Evolutionary conservation across 2,329 filamentous ascomycete genomes (phyloP), one percentile per base, ranked within the genome.

Genomic region (Pezicula carpinea): DNA sequence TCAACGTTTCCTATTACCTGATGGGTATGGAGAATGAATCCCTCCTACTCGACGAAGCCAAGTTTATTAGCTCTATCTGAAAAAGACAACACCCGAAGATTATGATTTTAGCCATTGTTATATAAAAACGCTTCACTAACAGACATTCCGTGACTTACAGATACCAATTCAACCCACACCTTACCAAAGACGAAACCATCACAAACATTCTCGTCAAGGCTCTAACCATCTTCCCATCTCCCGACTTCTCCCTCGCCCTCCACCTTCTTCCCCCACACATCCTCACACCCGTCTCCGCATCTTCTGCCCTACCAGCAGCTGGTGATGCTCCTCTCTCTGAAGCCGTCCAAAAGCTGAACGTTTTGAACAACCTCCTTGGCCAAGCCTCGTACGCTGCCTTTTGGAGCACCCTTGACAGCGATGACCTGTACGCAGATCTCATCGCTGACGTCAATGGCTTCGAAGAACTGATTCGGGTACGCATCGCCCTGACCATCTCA

Each of bases 1-100:
- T 82, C 71, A 85, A 95, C 89, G 89, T 96, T 96, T 95, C 88
- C 89, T 96, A 95, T 96, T 96, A 95, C 81, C 89, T 88, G 89
- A 71, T 69, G 72, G 70, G 67, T 62, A 73, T 68, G 71, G 72
- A 70, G 69, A 68, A 63, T 75, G 74, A 77, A 79, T 74, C 74
- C 68, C 70, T 75, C 69, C 67, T 69, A 59, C 63, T 64, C 64
- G 69, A 29, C 89, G 87, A 90, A 84, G 85, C 80, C 69, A 74
- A 67, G 64, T 62, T 69, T 77, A 82, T 83, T 84, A 85, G 79
- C 77, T 85, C 75, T 83, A 82, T 84, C 85, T 90, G 85, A 91
- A 68, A 52, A 56, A 54, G 47, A 51, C 22, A 14, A 4, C n/a
- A n/a, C 15, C 38, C 13, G 14, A 14, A 5, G 6, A 23, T 14